phyloP scores from a whole-genome alignment of 768 basidiomycete species.

The Leccinum variicolor region DNA sequence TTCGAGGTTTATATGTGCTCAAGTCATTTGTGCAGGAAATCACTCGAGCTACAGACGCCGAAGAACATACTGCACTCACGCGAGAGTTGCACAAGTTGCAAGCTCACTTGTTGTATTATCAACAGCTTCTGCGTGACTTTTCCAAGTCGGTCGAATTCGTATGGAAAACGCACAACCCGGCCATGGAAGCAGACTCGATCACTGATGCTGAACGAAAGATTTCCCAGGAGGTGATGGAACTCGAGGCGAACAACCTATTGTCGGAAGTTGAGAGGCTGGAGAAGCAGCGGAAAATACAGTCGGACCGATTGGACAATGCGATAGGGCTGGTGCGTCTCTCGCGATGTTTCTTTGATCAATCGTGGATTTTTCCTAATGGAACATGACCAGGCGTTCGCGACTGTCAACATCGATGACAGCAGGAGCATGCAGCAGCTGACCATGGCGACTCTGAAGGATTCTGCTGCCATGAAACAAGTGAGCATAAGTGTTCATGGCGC shows the following conservation, averaged over 20 bases:
- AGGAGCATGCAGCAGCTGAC: constrained; percentile 51
- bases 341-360: background rate
- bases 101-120: constrained; percentile 56
- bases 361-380: background rate
- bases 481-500: background rate
- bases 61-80: constrained; percentile 40
- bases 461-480: constrained; percentile 37
- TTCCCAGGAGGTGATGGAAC: constrained; percentile 11
- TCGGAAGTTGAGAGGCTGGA: constrained; percentile 42
- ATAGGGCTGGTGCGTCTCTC: constrained; percentile 26
- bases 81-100: constrained; percentile 55
- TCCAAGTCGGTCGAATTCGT: constrained; percentile 50
- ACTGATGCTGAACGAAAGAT: background rate
- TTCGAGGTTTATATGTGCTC: background rate
- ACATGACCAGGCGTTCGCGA: constrained; percentile 49
- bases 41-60: constrained; percentile 23
- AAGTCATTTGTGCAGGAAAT: constrained; percentile 38
- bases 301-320: constrained; percentile 30
- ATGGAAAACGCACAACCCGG: constrained; percentile 46
- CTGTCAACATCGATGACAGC: constrained; percentile 59
- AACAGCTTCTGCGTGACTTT: constrained; percentile 54
- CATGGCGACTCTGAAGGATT: constrained; percentile 40
- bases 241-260: constrained; percentile 29
- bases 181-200: constrained; percentile 31
- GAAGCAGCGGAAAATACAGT: constrained; percentile 25